A percentile compares a stretch with the other conserved stretches of the same genome.
These are phyloP conservation scores for Aspergillus saccharolyticus DNA, from an alignment of 495 filamentous ascomycete species.

Conservation along the genomic window DNA sequence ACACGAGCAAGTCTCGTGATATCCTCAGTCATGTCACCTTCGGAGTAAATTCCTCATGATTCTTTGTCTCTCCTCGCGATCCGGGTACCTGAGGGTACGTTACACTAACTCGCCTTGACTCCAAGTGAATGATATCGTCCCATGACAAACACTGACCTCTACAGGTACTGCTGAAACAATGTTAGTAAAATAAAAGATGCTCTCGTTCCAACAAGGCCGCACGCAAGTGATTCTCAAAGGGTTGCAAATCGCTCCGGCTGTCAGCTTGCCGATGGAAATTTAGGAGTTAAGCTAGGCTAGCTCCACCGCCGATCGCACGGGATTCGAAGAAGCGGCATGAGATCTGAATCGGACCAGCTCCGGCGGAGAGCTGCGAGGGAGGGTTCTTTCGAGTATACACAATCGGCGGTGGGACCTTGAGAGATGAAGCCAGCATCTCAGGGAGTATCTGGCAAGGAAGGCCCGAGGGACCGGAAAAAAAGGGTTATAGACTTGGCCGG, in stretches of 20 bases:
- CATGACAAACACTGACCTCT: neutral
- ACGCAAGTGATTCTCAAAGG: neutral
- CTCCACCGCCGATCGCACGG: neutral
- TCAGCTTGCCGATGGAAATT: neutral
- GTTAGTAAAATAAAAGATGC: neutral
- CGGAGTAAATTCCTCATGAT: conserved; percentile 1
- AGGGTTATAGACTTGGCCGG: neutral
- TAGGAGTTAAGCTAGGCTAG: neutral
- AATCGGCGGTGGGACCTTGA: neutral
- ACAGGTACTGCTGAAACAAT: neutral
- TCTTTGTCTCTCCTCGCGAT: conserved; percentile 1
- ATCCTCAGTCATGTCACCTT: conserved; percentile 4
- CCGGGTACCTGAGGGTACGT: neutral
- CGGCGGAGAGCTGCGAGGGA: neutral
- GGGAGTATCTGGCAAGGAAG: neutral
- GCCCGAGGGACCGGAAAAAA: neutral
- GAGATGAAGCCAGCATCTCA: neutral
- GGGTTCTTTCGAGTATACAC: neutral
- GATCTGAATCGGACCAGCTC: neutral
- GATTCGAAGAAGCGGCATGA: neutral
- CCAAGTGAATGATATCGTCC: neutral
- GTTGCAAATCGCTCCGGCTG: neutral
- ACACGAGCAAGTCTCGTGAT: neutral
- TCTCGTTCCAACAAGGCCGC: neutral
- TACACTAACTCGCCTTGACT: neutral